Evolutionary conservation across 23 red algal species (phyloP), one percentile per base, ranked within the genome.

Genomic region (Pyropia yezoensis): DNA sequence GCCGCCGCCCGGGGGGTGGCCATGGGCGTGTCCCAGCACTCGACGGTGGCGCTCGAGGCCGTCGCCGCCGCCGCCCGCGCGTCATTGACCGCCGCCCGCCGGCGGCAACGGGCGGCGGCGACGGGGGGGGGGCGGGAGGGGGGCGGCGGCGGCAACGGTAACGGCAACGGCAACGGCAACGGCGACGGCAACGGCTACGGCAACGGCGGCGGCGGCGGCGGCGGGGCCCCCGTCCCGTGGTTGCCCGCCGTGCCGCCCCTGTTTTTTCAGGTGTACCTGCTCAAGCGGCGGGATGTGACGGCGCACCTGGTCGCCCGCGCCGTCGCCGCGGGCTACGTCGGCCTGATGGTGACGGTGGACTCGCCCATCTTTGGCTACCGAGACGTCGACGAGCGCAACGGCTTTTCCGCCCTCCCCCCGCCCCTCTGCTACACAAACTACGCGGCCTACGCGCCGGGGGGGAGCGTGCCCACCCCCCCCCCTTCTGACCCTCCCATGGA

Each of bases 301-400:
- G 20, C 34, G 13, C 49, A 20, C 39, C 30, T 73, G 18, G 29
- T 73, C 20, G 59, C 39, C 28, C 15, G 68, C 23, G 68, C 68
- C 11, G 51, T 59, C 32, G 29, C 18, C 33, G 19, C 51, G 21
- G 23, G 51, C 1, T 73, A 56, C 49, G 45, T 50, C 19, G 68
- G 33, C 1, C 18, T 73, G n/a, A 59, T 73, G 0, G 52, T 73
- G 20, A 73, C 68, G 3, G 68, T 73, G 0, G 68, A 73, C 20
- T 73, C 68, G 14, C 68, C 68, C 14, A 56, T 73, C 19, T 73
- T 73, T 73, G 68, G 68, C 7, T 73, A 54, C 59, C 68, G 68
- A 12, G 29, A 33, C 18, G 59, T 59, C 2, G 68, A 73, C 29
- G 52, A 33, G 13, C 14, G 51, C 20, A 73, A 73, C 59, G 68